Evolutionary conservation across 2,329 filamentous ascomycete genomes (phyloP), one percentile per base, ranked within the genome.

Genomic region (Paraconiothyrium brasiliense): DNA sequence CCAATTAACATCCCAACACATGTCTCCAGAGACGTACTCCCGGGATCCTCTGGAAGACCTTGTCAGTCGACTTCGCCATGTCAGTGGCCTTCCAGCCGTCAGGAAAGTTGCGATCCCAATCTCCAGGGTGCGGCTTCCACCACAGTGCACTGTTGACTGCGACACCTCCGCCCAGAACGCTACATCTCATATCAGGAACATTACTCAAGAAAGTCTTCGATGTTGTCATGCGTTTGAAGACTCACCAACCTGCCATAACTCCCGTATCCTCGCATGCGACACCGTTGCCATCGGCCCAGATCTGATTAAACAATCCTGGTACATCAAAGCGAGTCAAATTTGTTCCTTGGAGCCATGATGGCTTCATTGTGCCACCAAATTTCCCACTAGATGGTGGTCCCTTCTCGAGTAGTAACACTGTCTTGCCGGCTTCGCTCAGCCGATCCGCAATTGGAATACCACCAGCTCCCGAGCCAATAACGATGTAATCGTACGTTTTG

Each of bases 91-190:
- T 87, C 90, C 90, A 93, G 24, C 89, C 90, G 1, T 79, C 65
- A 1, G 90, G 90, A 79, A 90, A 92, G 74, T 90, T 90, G 71
- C 86, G 84, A 71, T 92, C 87, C 81, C 89, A 92, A 72, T 92
- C 90, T 6, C 77, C 74, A 8, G 84, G 82, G 64, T 88, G 86
- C 0, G 90, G 84, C 71, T 85, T 87, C 83, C 86, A 89, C 84
- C 86, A 90, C 24, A 91, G 80, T 41, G 86, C 88, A 37, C 88
- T 85, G 68, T 91, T 91, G 65, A 91, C 82, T n/a, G 86, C 85
- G 1, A 84, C 86, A 5, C 87, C 86, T 48, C 89, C 89, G 37
- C 89, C 89, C 1, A 91, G 81, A 27, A 91, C 82, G 66, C 70
- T 72, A 32, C 2, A 13, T 27, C 24, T 24, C 7, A 22, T 22